These are phyloP conservation scores for Stentor roeselii DNA, from an alignment of 73 alveolate species.

Conservation along the genomic window DNA sequence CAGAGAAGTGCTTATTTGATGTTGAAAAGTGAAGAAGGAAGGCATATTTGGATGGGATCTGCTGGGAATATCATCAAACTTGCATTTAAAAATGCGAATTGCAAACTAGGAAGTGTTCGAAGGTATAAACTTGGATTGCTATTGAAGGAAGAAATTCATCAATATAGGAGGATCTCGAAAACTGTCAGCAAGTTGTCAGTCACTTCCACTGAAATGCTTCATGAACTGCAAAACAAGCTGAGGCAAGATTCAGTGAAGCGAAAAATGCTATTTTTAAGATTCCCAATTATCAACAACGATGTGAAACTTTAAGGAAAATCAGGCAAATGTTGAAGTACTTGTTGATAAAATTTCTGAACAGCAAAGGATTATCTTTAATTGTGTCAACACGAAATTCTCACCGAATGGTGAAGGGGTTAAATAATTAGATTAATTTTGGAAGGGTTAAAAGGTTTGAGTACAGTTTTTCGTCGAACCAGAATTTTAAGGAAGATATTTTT, in stretches of 20 bases:
- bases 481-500: too few relatives aligned
- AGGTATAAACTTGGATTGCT: constrained; percentile 16
- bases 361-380: background rate
- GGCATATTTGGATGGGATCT: constrained; percentile 41
- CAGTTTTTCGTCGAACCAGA: too few relatives aligned
- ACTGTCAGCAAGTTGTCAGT: constrained; percentile 32
- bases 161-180: constrained; percentile 37
- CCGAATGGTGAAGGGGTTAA: too few relatives aligned
- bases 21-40: constrained; percentile 37
- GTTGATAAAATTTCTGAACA: background rate
- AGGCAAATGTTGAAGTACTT: background rate
- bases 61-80: constrained; percentile 27
- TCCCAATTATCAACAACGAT: constrained; percentile 37
- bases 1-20: constrained; percentile 38
- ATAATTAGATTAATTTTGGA: too few relatives aligned
- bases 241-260: constrained; percentile 30
- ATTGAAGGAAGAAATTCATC: constrained; percentile 27
- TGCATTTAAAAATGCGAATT: background rate
- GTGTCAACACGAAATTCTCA: background rate
- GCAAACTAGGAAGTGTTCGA: constrained; percentile 21
- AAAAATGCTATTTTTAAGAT: constrained; percentile 38
- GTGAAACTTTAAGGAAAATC: background rate
- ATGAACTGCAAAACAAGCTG: constrained; percentile 46
- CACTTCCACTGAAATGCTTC: constrained; percentile 50
- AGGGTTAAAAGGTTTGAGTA: too few relatives aligned